phyloP scores from a whole-genome alignment of 1,139 yeast genomes.

The Kazachstania sp. region DNA sequence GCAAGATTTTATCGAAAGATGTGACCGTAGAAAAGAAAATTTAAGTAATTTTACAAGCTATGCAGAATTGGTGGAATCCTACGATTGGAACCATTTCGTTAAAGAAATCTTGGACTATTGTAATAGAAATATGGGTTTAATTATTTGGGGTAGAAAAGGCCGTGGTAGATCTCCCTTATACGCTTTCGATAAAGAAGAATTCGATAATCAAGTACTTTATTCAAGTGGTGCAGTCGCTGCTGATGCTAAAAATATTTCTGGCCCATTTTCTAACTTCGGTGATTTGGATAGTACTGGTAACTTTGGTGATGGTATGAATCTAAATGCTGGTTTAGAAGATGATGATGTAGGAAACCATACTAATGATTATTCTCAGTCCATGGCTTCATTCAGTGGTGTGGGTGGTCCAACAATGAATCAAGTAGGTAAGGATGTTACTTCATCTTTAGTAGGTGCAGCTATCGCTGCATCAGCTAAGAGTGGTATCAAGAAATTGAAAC shows the following conservation, averaged over 20 bases:
- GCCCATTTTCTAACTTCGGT: slow-evolving; percentile 1
- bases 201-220: slow-evolving; percentile 18
- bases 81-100: slow-evolving; percentile 66
- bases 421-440: slow-evolving; percentile 5
- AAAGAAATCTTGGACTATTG: slow-evolving; percentile 73
- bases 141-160: slow-evolving; percentile 62
- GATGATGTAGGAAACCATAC: no score
- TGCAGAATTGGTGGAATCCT: slow-evolving; percentile 46
- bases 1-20: slow-evolving; percentile 36
- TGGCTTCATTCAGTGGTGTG: background rate
- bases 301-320: background rate
- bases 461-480: slow-evolving; percentile 13
- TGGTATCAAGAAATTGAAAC: slow-evolving; percentile 19
- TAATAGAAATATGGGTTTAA: slow-evolving; percentile 60
- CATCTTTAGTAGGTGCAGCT: slow-evolving; percentile 18
- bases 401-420: background rate
- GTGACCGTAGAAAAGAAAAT: slow-evolving; percentile 58
- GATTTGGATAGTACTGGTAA: background rate
- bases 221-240: slow-evolving; percentile 18
- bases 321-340: background rate
- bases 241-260: slow-evolving; percentile 6
- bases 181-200: slow-evolving; percentile 18
- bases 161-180: slow-evolving; percentile 29
- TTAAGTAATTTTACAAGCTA: slow-evolving; percentile 44
- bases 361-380: background rate